Conservation (phyloP, 1,284 basidiomycete genomes). For the Cutaneotrichosporon dermatis region DNA sequence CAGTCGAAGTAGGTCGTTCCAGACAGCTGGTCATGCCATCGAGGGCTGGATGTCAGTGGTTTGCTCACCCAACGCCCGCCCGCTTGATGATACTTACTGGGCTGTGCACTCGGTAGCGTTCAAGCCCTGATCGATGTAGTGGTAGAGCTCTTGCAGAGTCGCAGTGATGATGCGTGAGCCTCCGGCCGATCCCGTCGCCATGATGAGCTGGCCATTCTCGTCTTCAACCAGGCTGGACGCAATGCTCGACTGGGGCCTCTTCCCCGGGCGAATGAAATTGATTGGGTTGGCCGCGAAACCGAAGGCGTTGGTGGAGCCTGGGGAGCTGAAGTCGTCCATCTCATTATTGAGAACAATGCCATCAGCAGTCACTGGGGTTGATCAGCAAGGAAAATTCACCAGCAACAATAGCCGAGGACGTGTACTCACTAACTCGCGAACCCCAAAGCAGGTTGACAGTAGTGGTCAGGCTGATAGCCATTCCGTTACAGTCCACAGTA, state of each 20-base stretch:
- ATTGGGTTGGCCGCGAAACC: slow-evolving; percentile 43
- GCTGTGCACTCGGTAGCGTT: slow-evolving; percentile 29
- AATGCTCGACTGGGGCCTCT: slow-evolving; percentile 48
- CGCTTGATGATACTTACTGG: slow-evolving; percentile 17
- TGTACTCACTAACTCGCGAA: slow-evolving; percentile 27
- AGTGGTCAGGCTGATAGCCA: slow-evolving; percentile 49
- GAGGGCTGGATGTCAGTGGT: slow-evolving; percentile 23
- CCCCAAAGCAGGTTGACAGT: slow-evolving; percentile 51
- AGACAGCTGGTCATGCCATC: slow-evolving; percentile 51
- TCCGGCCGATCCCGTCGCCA: slow-evolving; percentile 48
- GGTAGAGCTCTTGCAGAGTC: slow-evolving; percentile 44
- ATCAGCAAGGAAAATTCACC: not conserved
- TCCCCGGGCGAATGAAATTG: slow-evolving; percentile 47
- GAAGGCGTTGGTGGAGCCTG: slow-evolving; percentile 45
- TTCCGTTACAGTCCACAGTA: slow-evolving; percentile 44
- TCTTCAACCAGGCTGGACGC: slow-evolving; percentile 47
- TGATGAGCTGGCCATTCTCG: slow-evolving; percentile 39
- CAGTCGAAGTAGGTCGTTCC: slow-evolving; percentile 44
- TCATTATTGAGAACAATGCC: slow-evolving; percentile 42
- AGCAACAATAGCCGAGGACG: not conserved
- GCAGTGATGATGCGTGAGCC: slow-evolving; percentile 51
- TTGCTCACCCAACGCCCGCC: not conserved
- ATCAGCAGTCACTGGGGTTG: slow-evolving; percentile 22
- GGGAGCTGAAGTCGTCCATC: slow-evolving; percentile 48
- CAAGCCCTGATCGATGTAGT: slow-evolving; percentile 35